A percentile compares a stretch with the other conserved stretches of the same genome.
Conservation (phyloP, 2,329 filamentous ascomycete species). For the Xylaria sp. region DNA sequence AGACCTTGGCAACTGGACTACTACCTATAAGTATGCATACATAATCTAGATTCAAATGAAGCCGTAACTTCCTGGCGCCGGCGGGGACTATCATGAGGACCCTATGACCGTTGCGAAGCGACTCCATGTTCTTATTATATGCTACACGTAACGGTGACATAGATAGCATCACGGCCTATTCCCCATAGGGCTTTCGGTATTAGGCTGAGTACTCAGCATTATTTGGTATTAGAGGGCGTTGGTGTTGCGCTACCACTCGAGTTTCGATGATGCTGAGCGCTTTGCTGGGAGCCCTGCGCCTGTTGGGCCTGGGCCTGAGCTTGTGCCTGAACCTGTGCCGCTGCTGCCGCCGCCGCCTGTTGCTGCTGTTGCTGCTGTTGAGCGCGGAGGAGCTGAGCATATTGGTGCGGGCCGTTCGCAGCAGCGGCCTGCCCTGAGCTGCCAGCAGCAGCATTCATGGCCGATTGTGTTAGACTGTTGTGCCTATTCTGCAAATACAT, state of each 20-base stretch:
- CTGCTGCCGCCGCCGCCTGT: conserved; percentile 49
- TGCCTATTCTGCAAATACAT: conserved; percentile 62
- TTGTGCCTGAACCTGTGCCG: conserved; percentile 44
- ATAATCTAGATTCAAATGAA: conserved; percentile 24
- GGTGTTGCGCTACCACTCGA: conserved; percentile 49
- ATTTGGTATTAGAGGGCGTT: conserved; percentile 44
- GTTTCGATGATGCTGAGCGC: conserved; percentile 48
- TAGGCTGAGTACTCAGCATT: conserved; percentile 14
- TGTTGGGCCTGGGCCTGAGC: conserved; percentile 39
- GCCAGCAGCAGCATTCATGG: conserved; percentile 67
- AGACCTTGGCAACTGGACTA: background rate
- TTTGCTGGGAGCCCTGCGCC: conserved; percentile 43
- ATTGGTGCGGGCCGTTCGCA: conserved; percentile 67
- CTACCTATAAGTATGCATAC: background rate
- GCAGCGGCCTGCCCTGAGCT: conserved; percentile 60
- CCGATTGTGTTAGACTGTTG: conserved; percentile 56
- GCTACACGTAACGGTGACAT: conserved; percentile 18
- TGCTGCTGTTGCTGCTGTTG: conserved; percentile 64
- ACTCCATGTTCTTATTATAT: conserved; percentile 26
- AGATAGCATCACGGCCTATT: background rate
- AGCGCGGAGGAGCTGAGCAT: conserved; percentile 67
- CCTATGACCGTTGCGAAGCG: conserved; percentile 13
- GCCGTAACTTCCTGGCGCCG: conserved; percentile 9
- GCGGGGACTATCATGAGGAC: conserved; percentile 17
- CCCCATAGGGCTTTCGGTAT: background rate